Conservation (phyloP, 306 rosid genomes). For the Prunus mira region DNA sequence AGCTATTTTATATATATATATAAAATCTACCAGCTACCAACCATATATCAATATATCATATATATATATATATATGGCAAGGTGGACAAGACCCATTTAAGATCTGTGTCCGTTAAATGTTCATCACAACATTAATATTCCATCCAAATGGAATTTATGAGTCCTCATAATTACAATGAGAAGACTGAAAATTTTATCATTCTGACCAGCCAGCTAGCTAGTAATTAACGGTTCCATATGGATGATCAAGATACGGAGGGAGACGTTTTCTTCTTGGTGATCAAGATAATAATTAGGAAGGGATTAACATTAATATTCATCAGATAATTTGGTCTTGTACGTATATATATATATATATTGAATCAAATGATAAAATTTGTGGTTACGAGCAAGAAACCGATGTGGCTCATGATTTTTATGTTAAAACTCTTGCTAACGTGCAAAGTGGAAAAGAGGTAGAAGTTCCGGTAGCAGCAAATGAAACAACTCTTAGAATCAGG, state of each 20-base stretch:
- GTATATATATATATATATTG: background rate
- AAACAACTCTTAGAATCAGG: slow-evolving; percentile 27
- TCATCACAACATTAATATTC: background rate
- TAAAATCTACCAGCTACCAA: background rate
- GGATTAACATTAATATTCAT: too few species aligned
- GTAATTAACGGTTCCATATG: background rate
- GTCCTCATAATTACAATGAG: background rate
- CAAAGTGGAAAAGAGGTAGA: slow-evolving; percentile 1
- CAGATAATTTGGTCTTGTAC: too few species aligned
- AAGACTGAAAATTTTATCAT: background rate
- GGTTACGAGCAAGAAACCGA: background rate
- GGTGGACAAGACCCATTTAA: background rate
- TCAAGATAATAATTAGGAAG: too few species aligned
- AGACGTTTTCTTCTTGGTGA: too few species aligned
- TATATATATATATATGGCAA: background rate
- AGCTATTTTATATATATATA: background rate
- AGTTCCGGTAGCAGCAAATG: slow-evolving; percentile 43
- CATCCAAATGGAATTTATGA: background rate
- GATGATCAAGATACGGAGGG: background rate
- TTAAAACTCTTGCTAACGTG: background rate
- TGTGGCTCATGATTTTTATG: background rate
- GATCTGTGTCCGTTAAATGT: background rate
- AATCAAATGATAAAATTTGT: background rate
- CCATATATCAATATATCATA: background rate
- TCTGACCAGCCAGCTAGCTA: background rate